phyloP scores from a whole-genome alignment of 345 rosid genomes.

The Excoecaria agallocha region DNA sequence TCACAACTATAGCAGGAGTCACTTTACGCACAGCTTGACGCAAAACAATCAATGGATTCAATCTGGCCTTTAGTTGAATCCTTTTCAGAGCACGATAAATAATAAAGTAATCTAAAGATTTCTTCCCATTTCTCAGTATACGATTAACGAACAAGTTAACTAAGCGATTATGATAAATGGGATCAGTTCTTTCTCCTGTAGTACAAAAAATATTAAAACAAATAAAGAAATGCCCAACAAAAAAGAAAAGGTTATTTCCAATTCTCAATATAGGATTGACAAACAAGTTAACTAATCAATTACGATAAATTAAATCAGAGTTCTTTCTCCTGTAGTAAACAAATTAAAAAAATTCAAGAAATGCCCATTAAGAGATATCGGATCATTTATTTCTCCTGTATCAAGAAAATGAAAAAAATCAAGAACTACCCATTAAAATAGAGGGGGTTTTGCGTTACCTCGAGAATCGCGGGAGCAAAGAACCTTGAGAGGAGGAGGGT shows the following conservation, averaged over 20 bases:
- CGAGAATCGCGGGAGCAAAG: constrained; percentile 10
- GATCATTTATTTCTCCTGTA: background rate
- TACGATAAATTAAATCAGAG: constrained; percentile 23
- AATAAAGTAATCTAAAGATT: constrained; percentile 23
- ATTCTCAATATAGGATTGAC: constrained; percentile 20
- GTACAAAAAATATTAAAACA: background rate
- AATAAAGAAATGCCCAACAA: background rate
- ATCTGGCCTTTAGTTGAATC: constrained; percentile 14
- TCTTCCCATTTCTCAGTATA: constrained; percentile 19
- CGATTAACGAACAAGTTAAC: constrained; percentile 24
- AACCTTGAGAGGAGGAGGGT: constrained; percentile 14
- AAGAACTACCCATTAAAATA: background rate
- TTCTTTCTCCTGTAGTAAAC: background rate
- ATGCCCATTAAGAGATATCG: no score
- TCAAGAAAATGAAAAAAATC: background rate
- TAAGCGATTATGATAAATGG: constrained; percentile 25
- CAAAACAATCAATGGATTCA: constrained; percentile 21
- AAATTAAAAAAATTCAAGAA: background rate
- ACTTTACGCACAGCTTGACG: constrained; percentile 13
- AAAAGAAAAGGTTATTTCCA: constrained; percentile 6
- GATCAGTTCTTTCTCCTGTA: constrained; percentile 15
- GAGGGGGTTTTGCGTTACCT: constrained; percentile 4
- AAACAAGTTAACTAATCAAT: constrained; percentile 22
- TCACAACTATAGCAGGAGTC: constrained; percentile 22
- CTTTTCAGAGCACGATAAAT: constrained; percentile 19